Conservation (phyloP, 2,329 filamentous ascomycete genomes). For the Zymoseptoria tritici region DNA sequence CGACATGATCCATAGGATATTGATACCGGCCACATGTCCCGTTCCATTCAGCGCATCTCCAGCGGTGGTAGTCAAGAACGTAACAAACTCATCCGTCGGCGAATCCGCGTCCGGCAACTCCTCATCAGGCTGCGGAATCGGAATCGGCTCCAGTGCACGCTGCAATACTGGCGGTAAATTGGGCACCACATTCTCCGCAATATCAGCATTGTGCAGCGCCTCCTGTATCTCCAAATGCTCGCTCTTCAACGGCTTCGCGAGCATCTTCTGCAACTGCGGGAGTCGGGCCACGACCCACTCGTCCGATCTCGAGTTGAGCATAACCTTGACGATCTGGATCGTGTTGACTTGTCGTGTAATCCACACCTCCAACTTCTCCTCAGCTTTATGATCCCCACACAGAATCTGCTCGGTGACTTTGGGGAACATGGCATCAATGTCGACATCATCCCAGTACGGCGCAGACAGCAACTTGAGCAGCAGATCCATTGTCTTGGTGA, state of each 20-base stretch:
- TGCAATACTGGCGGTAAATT: constrained; percentile 65
- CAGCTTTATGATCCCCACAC: constrained; percentile 56
- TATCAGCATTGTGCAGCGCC: constrained; percentile 69
- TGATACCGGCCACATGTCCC: constrained; percentile 82
- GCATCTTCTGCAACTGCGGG: constrained; percentile 69
- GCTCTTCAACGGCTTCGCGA: constrained; percentile 81
- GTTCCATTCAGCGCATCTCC: constrained; percentile 70
- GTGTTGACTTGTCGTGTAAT: constrained; percentile 87
- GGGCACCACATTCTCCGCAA: constrained; percentile 56
- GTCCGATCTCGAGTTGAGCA: constrained; percentile 78
- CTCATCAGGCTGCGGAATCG: constrained; percentile 66
- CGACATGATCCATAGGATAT: constrained; percentile 86
- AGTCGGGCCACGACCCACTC: constrained; percentile 84
- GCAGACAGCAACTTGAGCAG: constrained; percentile 79
- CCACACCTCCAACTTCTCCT: constrained; percentile 59
- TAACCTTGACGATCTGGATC: constrained; percentile 81
- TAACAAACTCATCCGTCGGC: constrained; percentile 78
- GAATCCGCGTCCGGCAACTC: constrained; percentile 62
- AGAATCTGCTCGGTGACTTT: constrained; percentile 84
- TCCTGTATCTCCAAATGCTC: constrained; percentile 92
- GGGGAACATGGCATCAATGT: constrained; percentile 74
- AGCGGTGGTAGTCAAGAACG: constrained; percentile 74
- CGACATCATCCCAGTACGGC: constrained; percentile 83
- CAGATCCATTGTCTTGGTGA: constrained; percentile 74
- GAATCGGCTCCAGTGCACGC: constrained; percentile 80